These are phyloP conservation scores for Nevesoporus exiguus DNA, from an alignment of 768 basidiomycete genomes.

Conservation along the genomic window DNA sequence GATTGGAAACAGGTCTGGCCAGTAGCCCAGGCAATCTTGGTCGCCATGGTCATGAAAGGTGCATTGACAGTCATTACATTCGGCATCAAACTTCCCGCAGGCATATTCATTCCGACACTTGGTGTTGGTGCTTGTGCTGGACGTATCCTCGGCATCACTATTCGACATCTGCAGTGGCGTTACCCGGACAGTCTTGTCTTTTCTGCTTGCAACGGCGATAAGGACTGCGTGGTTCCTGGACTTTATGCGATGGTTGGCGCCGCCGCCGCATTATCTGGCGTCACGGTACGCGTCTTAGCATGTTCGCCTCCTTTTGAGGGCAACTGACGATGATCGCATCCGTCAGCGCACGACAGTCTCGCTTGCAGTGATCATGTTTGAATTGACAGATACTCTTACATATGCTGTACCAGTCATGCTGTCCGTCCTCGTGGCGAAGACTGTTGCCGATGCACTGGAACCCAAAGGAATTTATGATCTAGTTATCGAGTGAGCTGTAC, in stretches of 20 bases:
- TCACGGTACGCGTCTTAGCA: slow-evolving; percentile 57
- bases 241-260: slow-evolving; percentile 97
- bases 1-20: slow-evolving; percentile 54
- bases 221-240: slow-evolving; percentile 82
- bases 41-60: slow-evolving; percentile 80
- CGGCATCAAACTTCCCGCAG: slow-evolving; percentile 87
- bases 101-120: slow-evolving; percentile 95
- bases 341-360: slow-evolving; percentile 82
- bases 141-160: slow-evolving; percentile 73
- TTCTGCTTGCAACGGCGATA: slow-evolving; percentile 56
- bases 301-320: not conserved
- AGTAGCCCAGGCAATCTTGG: slow-evolving; percentile 60
- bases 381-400: slow-evolving; percentile 88
- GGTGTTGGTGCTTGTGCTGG: slow-evolving; percentile 95
- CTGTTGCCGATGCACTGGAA: slow-evolving; percentile 32
- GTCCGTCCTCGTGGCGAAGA: slow-evolving; percentile 63
- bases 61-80: slow-evolving; percentile 84
- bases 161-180: slow-evolving; percentile 71
- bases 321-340: slow-evolving; percentile 7
- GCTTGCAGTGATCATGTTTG: slow-evolving; percentile 94
- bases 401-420: slow-evolving; percentile 92
- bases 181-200: slow-evolving; percentile 64
- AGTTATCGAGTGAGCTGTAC: slow-evolving; percentile 65
- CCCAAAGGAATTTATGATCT: slow-evolving; percentile 97
- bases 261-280: slow-evolving; percentile 91